phyloP scores from a whole-genome alignment of 2,329 filamentous ascomycete species.

The Paecilomyces sp. region DNA sequence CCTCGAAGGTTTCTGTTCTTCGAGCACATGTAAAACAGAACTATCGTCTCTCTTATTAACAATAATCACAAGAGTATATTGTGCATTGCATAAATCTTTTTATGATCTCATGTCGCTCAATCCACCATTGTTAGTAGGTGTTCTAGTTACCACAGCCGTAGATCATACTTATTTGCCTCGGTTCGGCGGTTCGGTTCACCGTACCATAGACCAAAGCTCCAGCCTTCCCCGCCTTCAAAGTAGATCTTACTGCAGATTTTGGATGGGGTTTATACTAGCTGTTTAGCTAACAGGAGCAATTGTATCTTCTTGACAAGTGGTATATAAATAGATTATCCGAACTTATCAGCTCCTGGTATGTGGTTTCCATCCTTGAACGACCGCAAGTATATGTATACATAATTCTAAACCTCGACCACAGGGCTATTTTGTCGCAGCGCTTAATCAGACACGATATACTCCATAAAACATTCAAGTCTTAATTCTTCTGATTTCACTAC shows the following conservation, averaged over 20 bases:
- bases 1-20: too few species aligned
- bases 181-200: neutral
- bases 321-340: neutral
- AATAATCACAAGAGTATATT: too few species aligned
- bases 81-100: too few species aligned
- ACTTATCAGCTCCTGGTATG: neutral
- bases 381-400: too few species aligned
- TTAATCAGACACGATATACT: neutral
- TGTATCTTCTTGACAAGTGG: neutral
- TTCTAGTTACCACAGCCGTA: too few species aligned
- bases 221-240: neutral
- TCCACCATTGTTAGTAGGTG: too few species aligned
- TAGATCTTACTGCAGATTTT: neutral
- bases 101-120: too few species aligned
- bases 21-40: too few species aligned
- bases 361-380: neutral
- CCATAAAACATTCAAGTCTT: too few species aligned
- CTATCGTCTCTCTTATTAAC: too few species aligned
- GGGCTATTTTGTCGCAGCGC: neutral
- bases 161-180: neutral
- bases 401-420: neutral
- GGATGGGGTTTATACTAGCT: neutral
- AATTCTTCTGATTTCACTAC: neutral
- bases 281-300: neutral
- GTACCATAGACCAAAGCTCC: neutral